Conservation (phyloP, 139 green algal species). For the Micractinium sp. region DNA sequence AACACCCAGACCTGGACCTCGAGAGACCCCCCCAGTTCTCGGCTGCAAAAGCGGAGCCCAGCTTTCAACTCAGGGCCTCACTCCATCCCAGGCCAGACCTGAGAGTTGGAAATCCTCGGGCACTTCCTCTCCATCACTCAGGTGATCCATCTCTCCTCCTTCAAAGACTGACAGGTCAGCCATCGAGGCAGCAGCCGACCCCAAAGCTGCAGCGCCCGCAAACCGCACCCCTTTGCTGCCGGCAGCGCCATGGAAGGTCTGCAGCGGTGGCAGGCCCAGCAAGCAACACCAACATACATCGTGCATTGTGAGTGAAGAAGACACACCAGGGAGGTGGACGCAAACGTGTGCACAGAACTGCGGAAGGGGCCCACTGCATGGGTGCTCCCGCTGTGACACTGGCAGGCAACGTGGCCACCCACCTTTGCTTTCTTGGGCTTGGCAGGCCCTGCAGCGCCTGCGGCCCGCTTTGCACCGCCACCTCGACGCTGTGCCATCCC, state of each 20-base stretch:
- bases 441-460: background rate
- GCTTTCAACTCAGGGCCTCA: too few relatives aligned
- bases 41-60: too few relatives aligned
- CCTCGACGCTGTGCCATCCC: background rate
- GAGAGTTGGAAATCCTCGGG: slow-evolving; percentile 31
- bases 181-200: background rate
- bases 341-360: background rate
- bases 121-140: slow-evolving; percentile 40
- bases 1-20: too few relatives aligned
- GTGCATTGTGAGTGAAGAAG: too few relatives aligned
- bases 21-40: too few relatives aligned
- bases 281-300: too few relatives aligned
- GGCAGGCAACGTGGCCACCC: background rate
- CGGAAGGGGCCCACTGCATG: too few relatives aligned
- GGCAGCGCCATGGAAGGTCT: background rate
- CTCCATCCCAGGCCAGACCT: background rate
- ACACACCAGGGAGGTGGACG: background rate
- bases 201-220: background rate
- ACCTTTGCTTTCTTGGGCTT: background rate
- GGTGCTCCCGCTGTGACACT: too few relatives aligned
- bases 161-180: background rate
- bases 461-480: background rate
- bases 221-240: background rate
- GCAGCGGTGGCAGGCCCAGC: background rate
- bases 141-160: background rate